Base-by-base conservation (phyloP, 306 rosid species). In the Prunus armeniaca region DNA sequence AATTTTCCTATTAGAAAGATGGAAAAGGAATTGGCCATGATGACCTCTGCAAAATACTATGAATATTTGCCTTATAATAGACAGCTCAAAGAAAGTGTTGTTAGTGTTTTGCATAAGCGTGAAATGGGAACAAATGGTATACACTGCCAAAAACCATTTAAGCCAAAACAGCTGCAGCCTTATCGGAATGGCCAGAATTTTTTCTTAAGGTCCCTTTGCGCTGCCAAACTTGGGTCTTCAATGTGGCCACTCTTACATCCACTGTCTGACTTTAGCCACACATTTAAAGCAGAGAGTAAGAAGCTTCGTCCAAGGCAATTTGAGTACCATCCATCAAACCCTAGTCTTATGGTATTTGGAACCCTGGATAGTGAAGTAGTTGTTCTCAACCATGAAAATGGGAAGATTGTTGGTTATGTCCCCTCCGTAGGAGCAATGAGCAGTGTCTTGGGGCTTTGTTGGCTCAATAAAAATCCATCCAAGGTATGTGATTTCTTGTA, bases 371-470 rank as follows among this genome's bases (percentile, higher is more conserved):
- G 96, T 75, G 93, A 91, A 87, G 88, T 91, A 55, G 82, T 87
- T 72, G 91, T 88, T 66, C 80, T 87, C 76, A 91, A 91, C 85
- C 91, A 91, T 79, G 96, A 88, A 85, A 87, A 74, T 60, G 90
- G 84, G 75, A 88, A 81, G 20, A 73, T 86, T 63, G 84, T 88
- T 51, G 82, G 87, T 81, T 87, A 88, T 84, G 83, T 87, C 75
- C 93, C 89, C 22, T 87, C 91, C 76, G 75, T 84, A 61, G 96
- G 96, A 67, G 89, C 85, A 75, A 87, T 88, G 90, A 87, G 82
- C 80, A 91, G 90, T 79, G 90, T 91, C 71, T 80, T 91, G 84
- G 96, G 96, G 54, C 96, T 91, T 69, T 88, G 91, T 76, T 91
- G 96, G 96, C 96, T 88, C 82, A 91, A 88, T 77, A 88, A 82